Conservation (phyloP, 2,329 filamentous ascomycete species). For the Raffaelea arxii region DNA sequence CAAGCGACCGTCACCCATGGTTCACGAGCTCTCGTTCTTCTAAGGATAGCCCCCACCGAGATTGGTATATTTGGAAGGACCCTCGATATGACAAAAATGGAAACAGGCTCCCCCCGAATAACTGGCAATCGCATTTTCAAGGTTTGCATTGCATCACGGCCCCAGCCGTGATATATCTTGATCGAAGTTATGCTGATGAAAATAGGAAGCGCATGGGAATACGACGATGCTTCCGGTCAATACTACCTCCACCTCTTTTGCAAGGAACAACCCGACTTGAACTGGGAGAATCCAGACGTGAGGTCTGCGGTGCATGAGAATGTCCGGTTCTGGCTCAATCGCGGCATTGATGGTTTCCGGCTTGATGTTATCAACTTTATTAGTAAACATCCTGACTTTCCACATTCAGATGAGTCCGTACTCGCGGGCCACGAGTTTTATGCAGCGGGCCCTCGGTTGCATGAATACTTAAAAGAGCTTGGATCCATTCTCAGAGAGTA, state of each 20-base stretch:
- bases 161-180: neutral
- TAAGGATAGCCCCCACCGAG: constrained; percentile 50
- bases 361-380: constrained; percentile 67
- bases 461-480: constrained; percentile 57
- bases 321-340: constrained; percentile 70
- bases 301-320: constrained; percentile 60
- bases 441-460: constrained; percentile 44
- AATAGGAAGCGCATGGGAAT: constrained; percentile 55
- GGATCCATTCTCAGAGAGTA: constrained; percentile 59
- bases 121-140: constrained; percentile 39
- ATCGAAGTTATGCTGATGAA: neutral
- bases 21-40: constrained; percentile 55
- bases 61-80: constrained; percentile 33
- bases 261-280: constrained; percentile 54
- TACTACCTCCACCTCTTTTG: constrained; percentile 72
- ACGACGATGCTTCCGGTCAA: constrained; percentile 58
- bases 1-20: constrained; percentile 61
- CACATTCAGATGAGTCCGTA: constrained; percentile 37
- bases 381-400: constrained; percentile 47
- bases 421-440: constrained; percentile 28
- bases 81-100: constrained; percentile 41
- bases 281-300: constrained; percentile 65
- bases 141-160: neutral
- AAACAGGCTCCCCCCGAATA: constrained; percentile 59
- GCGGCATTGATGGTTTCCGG: constrained; percentile 62